Evolutionary conservation across 1,139 yeast species (phyloP).

Genomic region (Lodderomyces margitis): DNA sequence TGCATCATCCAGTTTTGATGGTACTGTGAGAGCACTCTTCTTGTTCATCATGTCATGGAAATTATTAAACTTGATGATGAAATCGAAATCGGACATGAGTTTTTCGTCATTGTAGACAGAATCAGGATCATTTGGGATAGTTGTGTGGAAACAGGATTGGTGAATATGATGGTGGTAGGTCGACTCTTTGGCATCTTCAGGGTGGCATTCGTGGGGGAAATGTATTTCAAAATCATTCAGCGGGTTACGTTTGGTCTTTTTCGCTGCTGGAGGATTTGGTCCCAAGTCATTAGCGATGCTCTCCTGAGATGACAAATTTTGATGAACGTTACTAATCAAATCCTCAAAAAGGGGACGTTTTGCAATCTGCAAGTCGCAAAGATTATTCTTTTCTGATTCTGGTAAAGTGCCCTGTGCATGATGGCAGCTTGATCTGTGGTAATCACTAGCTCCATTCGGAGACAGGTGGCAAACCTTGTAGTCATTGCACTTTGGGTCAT

Average conservation of each 20-base stretch:
- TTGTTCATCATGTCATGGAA: conserved; percentile 18
- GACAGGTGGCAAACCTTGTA: conserved; percentile 6
- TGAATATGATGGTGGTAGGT: conserved; percentile 29
- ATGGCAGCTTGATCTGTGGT: conserved; percentile 15
- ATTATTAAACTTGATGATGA: conserved; percentile 42
- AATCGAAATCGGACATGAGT: conserved; percentile 39
- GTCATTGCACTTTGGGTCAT: conserved; percentile 15
- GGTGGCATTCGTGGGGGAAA: conserved; percentile 42
- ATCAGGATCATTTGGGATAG: conserved; percentile 26
- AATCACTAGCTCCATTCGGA: not conserved
- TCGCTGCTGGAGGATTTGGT: conserved; percentile 9
- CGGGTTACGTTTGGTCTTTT: conserved; percentile 10
- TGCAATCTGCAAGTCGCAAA: conserved; percentile 24
- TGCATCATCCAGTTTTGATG: conserved; percentile 1
- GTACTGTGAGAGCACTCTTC: not conserved
- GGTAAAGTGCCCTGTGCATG: conserved; percentile 17
- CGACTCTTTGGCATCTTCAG: conserved; percentile 13
- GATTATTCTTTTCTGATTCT: conserved; percentile 23
- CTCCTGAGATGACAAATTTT: conserved; percentile 16
- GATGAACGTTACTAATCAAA: conserved; percentile 35
- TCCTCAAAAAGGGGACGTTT: conserved; percentile 30
- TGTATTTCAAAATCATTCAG: conserved; percentile 18
- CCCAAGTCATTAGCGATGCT: conserved; percentile 8
- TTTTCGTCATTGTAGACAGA: conserved; percentile 14
- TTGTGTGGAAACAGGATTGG: conserved; percentile 48